A percentile compares a stretch with the other conserved stretches of the same genome.
Conservation (phyloP, 2,329 filamentous ascomycete species). For the Immersiporthe knoxdaviesiana region DNA sequence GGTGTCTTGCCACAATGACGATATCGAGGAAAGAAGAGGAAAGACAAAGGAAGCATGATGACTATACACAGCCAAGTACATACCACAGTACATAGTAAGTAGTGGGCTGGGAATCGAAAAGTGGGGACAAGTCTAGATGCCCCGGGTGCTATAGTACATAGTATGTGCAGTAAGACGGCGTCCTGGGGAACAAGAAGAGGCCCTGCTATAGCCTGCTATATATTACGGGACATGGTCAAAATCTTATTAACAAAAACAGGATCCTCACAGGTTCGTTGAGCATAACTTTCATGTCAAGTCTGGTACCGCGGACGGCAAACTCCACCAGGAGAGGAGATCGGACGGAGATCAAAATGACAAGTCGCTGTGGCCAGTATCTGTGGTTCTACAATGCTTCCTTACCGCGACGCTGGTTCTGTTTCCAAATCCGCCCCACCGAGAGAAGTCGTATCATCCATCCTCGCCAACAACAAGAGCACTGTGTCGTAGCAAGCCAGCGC, state of each 20-base stretch:
- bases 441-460: not conserved
- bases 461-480: not conserved
- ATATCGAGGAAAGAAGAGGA: not conserved
- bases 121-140: not conserved
- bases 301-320: not conserved
- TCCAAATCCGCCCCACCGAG: not conserved
- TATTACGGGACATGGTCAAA: not conserved
- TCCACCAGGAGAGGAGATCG: slow-evolving; percentile 2
- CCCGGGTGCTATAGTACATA: not conserved
- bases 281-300: not conserved
- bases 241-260: not conserved
- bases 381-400: not conserved
- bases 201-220: not conserved
- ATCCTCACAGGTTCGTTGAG: not conserved
- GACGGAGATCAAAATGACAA: slow-evolving; percentile 1
- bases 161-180: not conserved
- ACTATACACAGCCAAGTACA: not conserved
- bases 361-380: not conserved
- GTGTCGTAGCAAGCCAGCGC: not conserved
- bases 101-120: not conserved
- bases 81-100: too few species aligned
- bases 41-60: not conserved
- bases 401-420: not conserved
- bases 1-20: not conserved
- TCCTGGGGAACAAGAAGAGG: too few species aligned